Conservation (phyloP, 2,329 filamentous ascomycete species). For the Basipetospora chlamydospora region DNA sequence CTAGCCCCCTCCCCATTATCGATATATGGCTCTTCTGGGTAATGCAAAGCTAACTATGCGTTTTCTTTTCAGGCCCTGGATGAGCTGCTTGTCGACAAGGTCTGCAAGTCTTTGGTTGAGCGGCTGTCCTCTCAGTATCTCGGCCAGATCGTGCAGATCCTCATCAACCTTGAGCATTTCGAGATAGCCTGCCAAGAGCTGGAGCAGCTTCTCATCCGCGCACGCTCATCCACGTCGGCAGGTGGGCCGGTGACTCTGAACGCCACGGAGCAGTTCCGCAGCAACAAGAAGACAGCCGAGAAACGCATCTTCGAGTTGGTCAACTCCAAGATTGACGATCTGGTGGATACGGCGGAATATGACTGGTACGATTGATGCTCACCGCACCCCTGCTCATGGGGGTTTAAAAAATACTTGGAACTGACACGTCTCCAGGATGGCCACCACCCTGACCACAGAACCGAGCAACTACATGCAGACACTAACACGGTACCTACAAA, state of each 20-base stretch:
- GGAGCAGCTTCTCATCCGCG: slow-evolving; percentile 71
- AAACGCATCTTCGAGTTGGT: slow-evolving; percentile 97
- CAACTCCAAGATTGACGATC: slow-evolving; percentile 95
- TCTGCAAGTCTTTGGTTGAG: slow-evolving; percentile 81
- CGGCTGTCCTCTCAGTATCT: slow-evolving; percentile 83
- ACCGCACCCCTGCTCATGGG: too few relatives aligned
- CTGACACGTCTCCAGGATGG: slow-evolving; percentile 24
- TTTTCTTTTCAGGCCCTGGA: slow-evolving; percentile 78
- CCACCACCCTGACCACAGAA: slow-evolving; percentile 46
- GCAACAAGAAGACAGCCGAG: slow-evolving; percentile 88
- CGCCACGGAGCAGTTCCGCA: slow-evolving; percentile 75
- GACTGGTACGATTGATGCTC: slow-evolving; percentile 61
- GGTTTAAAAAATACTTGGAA: not conserved
- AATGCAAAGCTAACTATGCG: too few relatives aligned
- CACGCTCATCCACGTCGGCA: slow-evolving; percentile 66
- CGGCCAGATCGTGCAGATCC: slow-evolving; percentile 93
- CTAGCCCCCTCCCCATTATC: too few relatives aligned
- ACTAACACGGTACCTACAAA: slow-evolving; percentile 78
- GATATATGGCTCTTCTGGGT: not conserved
- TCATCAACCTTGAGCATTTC: slow-evolving; percentile 96
- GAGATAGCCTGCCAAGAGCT: slow-evolving; percentile 84
- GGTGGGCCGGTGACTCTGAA: slow-evolving; percentile 65
- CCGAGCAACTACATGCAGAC: slow-evolving; percentile 94
- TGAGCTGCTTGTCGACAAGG: slow-evolving; percentile 80
- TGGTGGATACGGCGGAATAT: slow-evolving; percentile 94